These are phyloP conservation scores for Oryza punctata DNA, from an alignment of 176 grass and related monocot genomes.

Conservation along the genomic window DNA sequence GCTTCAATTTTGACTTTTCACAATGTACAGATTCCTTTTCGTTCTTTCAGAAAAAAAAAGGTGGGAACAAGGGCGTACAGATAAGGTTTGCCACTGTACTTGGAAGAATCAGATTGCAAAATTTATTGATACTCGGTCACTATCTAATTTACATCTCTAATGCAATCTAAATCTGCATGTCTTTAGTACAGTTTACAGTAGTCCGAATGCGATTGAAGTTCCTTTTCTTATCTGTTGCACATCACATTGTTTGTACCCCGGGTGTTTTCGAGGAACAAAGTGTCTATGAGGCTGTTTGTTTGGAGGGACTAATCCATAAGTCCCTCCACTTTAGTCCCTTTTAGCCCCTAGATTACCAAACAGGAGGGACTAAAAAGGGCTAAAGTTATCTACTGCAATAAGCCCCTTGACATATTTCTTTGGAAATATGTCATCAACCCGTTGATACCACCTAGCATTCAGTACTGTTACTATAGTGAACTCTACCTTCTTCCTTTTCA, in stretches of 20 bases:
- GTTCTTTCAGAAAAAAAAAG: background rate
- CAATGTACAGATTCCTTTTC: background rate
- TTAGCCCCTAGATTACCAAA: too few relatives aligned
- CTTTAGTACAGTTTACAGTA: background rate
- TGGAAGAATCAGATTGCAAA: background rate
- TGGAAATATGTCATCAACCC: background rate
- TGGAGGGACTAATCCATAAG: too few relatives aligned
- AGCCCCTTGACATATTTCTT: too few relatives aligned
- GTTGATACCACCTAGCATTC: background rate
- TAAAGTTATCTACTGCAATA: too few relatives aligned
- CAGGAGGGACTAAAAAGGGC: too few relatives aligned
- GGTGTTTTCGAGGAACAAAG: background rate
- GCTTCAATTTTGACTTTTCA: background rate
- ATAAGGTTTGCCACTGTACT: background rate
- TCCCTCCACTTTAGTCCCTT: too few relatives aligned
- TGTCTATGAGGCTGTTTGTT: too few relatives aligned
- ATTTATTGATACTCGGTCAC: background rate
- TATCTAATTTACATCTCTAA: background rate
- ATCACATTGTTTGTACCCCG: background rate
- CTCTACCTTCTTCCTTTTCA: constrained; percentile 4
- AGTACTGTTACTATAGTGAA: background rate
- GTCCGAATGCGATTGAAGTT: background rate
- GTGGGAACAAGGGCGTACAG: background rate
- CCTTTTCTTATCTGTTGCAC: background rate
- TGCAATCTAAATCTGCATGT: background rate